Evolutionary conservation across 2,329 filamentous ascomycete species (phyloP).

Genomic region (Aspergillus hiratsukae): DNA sequence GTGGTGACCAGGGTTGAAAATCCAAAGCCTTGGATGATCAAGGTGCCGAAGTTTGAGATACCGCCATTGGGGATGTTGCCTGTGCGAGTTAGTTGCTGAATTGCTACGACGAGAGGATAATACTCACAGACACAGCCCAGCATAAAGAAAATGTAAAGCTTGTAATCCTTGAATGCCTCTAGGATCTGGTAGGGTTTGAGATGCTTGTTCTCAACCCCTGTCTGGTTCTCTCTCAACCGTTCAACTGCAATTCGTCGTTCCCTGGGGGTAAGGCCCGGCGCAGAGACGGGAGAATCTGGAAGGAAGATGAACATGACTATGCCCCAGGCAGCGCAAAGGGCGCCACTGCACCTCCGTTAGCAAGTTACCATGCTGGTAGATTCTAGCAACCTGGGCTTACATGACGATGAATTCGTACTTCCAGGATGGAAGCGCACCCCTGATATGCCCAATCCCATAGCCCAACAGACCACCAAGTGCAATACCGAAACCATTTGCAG

Average conservation of each 20-base stretch:
- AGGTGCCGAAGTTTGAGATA: conserved; percentile 55
- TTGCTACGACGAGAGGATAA: neutral
- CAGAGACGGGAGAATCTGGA: conserved; percentile 55
- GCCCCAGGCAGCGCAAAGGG: conserved; percentile 57
- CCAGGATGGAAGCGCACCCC: conserved; percentile 56
- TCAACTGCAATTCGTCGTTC: conserved; percentile 55
- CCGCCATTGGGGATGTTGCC: conserved; percentile 54
- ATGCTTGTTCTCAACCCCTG: conserved; percentile 54
- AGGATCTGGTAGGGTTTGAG: conserved; percentile 53
- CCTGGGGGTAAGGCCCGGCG: conserved; percentile 47
- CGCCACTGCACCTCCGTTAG: conserved; percentile 27
- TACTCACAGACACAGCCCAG: conserved; percentile 44
- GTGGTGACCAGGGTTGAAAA: conserved; percentile 53
- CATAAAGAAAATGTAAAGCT: conserved; percentile 55
- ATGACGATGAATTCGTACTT: conserved; percentile 67
- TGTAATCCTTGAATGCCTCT: conserved; percentile 56
- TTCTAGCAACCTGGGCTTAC: conserved; percentile 16
- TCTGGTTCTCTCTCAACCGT: conserved; percentile 54
- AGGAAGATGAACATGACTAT: conserved; percentile 55
- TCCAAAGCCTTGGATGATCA: conserved; percentile 57
- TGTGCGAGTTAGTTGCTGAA: neutral
- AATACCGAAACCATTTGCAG: conserved; percentile 56
- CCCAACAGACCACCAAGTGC: conserved; percentile 55
- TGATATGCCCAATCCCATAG: conserved; percentile 59
- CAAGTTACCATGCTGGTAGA: neutral